Evolutionary conservation across 2,329 filamentous ascomycete genomes (phyloP), one percentile per base, ranked within the genome.

Genomic region (Ophiostoma perfectum): DNA sequence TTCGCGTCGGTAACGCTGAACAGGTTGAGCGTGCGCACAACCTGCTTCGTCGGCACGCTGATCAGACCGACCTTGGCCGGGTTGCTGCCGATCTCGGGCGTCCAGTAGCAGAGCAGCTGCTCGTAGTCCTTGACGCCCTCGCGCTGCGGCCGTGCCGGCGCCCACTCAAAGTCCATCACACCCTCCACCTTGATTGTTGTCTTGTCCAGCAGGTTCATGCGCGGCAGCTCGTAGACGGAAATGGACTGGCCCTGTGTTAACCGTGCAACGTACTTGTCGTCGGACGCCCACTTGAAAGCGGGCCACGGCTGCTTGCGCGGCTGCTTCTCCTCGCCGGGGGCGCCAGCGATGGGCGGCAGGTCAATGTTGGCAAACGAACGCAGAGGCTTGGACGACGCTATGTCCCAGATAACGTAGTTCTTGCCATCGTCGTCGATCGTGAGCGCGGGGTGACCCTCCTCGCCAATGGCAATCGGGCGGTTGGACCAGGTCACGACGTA

Each of bases 331-430:
- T 38, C 45, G 5, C 39, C 36, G 38, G 44, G 42, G 6, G 44
- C 47, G 49, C 88, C 86, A 49, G 83, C 83, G 65, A 79, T 80
- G 49, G 81, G 85, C 42, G 91, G 87, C 14, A 91, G 81, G 73
- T 99, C 95, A 72, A 97, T 86, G 74, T 94, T 96, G 72, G 92
- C 88, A 77, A 99, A 99, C 0, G 95, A 98, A 72, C 95, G 91
- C 66, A 99, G 85, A 68, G 94, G 92, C 78, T 94, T 91, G 74
- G 88, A 89, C 9, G 94, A 95, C 66, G 91, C 90, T 71, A 98
- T 89, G 76, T 98, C 94, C 95, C 95, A 99, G 76, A 99, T 93
- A 76, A 99, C 90, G 79, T 98, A 98, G 85, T 98, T 97, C 85
- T 98, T 98, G 79, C 95, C 95, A 75, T 99, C 94, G 76, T 99